Conservation (phyloP, 1,284 basidiomycete genomes). For the Cryptococcus wingfieldii region DNA sequence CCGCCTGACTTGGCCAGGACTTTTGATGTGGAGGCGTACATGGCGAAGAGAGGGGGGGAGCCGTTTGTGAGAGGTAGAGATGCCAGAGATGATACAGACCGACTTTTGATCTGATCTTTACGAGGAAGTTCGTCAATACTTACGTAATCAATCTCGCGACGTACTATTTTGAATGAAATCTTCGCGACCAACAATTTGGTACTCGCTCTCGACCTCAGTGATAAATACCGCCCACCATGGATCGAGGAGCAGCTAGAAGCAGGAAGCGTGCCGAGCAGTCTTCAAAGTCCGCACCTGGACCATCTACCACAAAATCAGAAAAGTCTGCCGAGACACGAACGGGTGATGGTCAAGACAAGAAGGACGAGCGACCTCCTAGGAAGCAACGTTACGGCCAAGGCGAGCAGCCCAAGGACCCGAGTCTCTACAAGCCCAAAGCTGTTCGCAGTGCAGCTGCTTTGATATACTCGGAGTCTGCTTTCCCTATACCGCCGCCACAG, state of each 20-base stretch:
- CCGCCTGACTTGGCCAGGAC: slow-evolving; percentile 14
- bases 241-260: slow-evolving; percentile 44
- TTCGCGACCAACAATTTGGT: too few relatives aligned
- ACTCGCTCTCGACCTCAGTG: too few relatives aligned
- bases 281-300: neutral
- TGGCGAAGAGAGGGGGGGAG: neutral
- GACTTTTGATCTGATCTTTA: too few relatives aligned
- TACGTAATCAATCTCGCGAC: too few relatives aligned
- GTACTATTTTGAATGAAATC: too few relatives aligned
- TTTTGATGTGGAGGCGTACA: slow-evolving; percentile 32
- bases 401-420: slow-evolving; percentile 22
- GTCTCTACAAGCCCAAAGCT: slow-evolving; percentile 40
- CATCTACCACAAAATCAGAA: neutral
- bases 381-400: neutral
- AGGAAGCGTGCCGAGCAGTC: slow-evolving; percentile 21
- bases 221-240: slow-evolving; percentile 20
- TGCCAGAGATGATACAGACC: neutral
- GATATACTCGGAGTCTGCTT: slow-evolving; percentile 30
- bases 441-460: slow-evolving; percentile 36
- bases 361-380: neutral
- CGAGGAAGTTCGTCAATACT: too few relatives aligned
- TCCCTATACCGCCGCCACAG: slow-evolving; percentile 29
- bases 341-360: neutral
- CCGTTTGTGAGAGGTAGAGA: neutral
- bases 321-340: slow-evolving; percentile 1